A percentile compares a stretch with the other conserved stretches of the same genome.
These are phyloP conservation scores for Ascochyta pisi DNA, from an alignment of 2,329 filamentous ascomycete species.

Conservation along the genomic window DNA sequence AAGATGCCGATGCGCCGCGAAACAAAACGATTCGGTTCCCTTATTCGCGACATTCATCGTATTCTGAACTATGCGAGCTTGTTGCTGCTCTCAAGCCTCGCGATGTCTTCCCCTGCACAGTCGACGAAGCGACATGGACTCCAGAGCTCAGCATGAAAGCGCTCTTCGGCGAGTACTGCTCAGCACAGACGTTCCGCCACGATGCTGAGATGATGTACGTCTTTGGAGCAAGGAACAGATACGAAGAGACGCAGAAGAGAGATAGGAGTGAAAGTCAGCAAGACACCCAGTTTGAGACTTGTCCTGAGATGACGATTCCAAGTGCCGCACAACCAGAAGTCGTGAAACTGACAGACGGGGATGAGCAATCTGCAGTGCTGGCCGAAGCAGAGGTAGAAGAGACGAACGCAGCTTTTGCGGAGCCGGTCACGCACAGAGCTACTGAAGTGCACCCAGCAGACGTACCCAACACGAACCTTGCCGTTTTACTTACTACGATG, in stretches of 20 bases:
- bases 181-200: conserved; percentile 66
- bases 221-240: conserved; percentile 24
- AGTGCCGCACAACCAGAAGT: conserved; percentile 2
- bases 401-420: neutral
- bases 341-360: neutral
- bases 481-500: neutral
- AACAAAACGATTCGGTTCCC: conserved; percentile 66
- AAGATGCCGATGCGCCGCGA: neutral
- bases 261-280: conserved; percentile 19
- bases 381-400: neutral
- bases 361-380: neutral
- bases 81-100: conserved; percentile 71
- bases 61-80: conserved; percentile 76
- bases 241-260: conserved; percentile 19
- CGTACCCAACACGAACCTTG: neutral
- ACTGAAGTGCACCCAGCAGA: neutral
- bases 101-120: conserved; percentile 84
- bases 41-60: conserved; percentile 89
- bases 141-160: conserved; percentile 67
- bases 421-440: neutral
- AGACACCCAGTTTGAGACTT: conserved; percentile 20
- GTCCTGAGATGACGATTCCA: neutral
- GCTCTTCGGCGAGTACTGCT: conserved; percentile 76
- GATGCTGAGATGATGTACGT: conserved; percentile 65
- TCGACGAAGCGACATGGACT: conserved; percentile 67